A percentile compares a stretch with the other conserved stretches of the same genome.
phyloP scores from a whole-genome alignment of 2,329 filamentous ascomycete species.

The Didymella pomorum region DNA sequence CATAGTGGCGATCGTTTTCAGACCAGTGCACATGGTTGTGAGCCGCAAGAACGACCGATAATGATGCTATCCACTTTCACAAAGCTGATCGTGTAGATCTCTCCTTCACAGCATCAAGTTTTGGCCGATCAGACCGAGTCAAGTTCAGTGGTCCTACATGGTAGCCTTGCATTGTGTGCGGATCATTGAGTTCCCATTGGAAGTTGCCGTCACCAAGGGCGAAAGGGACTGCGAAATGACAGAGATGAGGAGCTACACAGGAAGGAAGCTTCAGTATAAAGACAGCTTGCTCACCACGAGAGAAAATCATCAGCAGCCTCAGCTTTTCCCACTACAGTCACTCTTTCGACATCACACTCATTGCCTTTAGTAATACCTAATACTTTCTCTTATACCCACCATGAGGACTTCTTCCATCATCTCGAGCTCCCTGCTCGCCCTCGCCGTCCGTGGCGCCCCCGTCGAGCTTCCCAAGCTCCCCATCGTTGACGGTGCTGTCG shows the following conservation, averaged over 20 bases:
- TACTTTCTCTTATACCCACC: slow-evolving; percentile 9
- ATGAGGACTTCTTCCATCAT: slow-evolving; percentile 16
- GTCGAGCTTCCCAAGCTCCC: slow-evolving; percentile 11
- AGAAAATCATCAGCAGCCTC: slow-evolving; percentile 8
- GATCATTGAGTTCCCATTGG: slow-evolving; percentile 1
- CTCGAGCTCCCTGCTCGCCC: slow-evolving; percentile 18
- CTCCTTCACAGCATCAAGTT: slow-evolving; percentile 2
- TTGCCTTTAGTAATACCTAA: slow-evolving; percentile 12
- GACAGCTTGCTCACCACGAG: not conserved
- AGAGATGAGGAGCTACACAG: slow-evolving; percentile 10
- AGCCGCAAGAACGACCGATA: slow-evolving; percentile 6
- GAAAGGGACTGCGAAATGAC: not conserved
- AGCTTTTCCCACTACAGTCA: slow-evolving; percentile 17
- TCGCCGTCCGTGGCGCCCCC: slow-evolving; percentile 14
- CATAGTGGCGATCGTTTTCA: not conserved
- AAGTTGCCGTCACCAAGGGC: slow-evolving; percentile 7
- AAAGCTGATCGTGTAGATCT: slow-evolving; percentile 13
- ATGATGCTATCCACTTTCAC: not conserved
- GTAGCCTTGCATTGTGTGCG: not conserved
- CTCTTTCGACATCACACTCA: slow-evolving; percentile 8
- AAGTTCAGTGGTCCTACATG: not conserved
- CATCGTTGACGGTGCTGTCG: not conserved
- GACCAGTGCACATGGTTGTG: slow-evolving; percentile 2
- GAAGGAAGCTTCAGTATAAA: slow-evolving; percentile 14
- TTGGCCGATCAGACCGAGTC: not conserved